Conservation (phyloP, 2,329 filamentous ascomycete species). For the Monilinia laxa region DNA sequence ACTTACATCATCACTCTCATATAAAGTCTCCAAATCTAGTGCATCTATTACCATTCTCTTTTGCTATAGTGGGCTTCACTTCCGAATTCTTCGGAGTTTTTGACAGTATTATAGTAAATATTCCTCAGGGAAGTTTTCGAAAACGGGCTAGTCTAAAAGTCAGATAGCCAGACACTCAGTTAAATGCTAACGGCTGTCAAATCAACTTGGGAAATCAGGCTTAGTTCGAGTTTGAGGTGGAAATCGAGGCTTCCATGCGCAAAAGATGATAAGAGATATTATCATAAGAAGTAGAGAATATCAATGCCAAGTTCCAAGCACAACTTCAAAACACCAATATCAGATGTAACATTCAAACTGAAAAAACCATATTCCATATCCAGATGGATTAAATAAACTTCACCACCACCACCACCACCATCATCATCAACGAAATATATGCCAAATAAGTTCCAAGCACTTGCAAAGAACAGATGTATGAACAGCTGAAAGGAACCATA, state of each 20-base stretch:
- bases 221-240: too few species aligned
- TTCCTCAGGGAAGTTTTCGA: too few species aligned
- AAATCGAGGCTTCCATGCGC: neutral
- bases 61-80: neutral
- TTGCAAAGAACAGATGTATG: too few species aligned
- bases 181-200: neutral
- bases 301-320: neutral
- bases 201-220: too few species aligned
- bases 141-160: neutral
- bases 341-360: neutral
- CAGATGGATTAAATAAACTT: neutral
- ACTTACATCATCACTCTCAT: neutral
- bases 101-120: too few species aligned
- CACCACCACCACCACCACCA: neutral
- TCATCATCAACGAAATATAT: neutral
- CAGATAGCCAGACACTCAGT: neutral
- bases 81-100: neutral
- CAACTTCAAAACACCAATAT: neutral
- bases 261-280: neutral
- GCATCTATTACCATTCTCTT: neutral
- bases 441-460: neutral
- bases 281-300: neutral
- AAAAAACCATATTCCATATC: neutral
- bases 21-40: neutral
- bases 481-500: too few species aligned